Percentiles rank a stretch among this genome's conserved stretches.
These are phyloP conservation scores for Syzygium malaccense DNA, from an alignment of 441 rosid species.

Conservation along the genomic window DNA sequence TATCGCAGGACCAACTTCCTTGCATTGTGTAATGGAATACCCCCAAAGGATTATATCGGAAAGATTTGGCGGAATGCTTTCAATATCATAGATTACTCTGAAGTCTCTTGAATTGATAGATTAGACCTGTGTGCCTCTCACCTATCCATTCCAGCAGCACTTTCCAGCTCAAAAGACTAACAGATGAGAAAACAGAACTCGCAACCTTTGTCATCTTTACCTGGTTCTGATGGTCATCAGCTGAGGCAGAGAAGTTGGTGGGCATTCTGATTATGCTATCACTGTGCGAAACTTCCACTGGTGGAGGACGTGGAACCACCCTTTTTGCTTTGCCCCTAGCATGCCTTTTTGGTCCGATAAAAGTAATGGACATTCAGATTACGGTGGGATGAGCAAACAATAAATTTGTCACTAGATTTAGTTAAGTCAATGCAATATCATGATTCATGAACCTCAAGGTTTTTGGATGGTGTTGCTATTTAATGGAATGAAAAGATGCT, in stretches of 20 bases:
- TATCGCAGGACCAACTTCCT: neutral
- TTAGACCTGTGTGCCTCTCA: neutral
- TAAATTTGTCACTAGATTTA: neutral
- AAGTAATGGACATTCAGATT: neutral
- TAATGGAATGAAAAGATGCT: neutral
- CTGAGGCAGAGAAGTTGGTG: slow-evolving; percentile 19
- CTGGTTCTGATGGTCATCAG: slow-evolving; percentile 41
- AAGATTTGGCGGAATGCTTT: neutral
- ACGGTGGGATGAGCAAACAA: neutral
- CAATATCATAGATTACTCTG: neutral
- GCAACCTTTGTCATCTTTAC: neutral
- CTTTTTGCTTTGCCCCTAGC: slow-evolving; percentile 39
- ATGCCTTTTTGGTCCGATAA: slow-evolving; percentile 22
- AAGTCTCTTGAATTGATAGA: neutral
- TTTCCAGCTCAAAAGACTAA: neutral
- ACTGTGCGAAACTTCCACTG: slow-evolving; percentile 19
- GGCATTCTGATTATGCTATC: slow-evolving; percentile 20
- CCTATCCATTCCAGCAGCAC: neutral
- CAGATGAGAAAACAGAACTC: neutral
- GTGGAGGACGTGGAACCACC: slow-evolving; percentile 62
- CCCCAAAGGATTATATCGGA: neutral
- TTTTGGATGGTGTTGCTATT: neutral
- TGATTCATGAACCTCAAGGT: neutral
- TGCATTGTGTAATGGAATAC: neutral
- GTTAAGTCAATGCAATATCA: neutral